These are phyloP conservation scores for Catunica adiposa DNA, from an alignment of 2,329 filamentous ascomycete genomes.

Conservation along the genomic window DNA sequence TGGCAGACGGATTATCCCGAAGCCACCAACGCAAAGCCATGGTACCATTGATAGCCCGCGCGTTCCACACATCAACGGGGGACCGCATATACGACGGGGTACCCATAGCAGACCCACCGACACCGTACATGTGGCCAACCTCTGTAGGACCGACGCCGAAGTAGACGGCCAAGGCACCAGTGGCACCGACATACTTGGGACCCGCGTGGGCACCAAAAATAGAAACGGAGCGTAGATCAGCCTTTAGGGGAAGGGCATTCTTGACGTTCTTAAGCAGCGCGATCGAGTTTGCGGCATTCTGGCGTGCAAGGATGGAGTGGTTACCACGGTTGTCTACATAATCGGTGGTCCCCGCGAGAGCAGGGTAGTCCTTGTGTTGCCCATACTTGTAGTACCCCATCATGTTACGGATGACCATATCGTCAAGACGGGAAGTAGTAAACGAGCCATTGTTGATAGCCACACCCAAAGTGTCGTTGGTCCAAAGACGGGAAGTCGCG, in stretches of 20 bases:
- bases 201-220: constrained; percentile 42
- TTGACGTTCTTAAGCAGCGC: constrained; percentile 58
- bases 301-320: constrained; percentile 30
- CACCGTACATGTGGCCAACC: constrained; percentile 38
- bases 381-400: constrained; percentile 33
- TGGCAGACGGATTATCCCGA: constrained; percentile 28
- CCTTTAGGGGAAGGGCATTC: constrained; percentile 39
- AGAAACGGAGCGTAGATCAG: constrained; percentile 38
- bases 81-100: constrained; percentile 31
- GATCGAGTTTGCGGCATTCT: constrained; percentile 35
- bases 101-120: constrained; percentile 33
- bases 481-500: constrained; percentile 55
- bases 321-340: constrained; percentile 32
- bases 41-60: constrained; percentile 35
- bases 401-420: constrained; percentile 38
- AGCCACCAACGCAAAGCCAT: constrained; percentile 41
- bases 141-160: constrained; percentile 46
- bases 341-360: constrained; percentile 29
- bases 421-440: constrained; percentile 25
- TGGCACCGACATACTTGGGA: constrained; percentile 27
- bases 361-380: constrained; percentile 31
- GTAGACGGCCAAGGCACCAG: constrained; percentile 44
- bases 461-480: constrained; percentile 25
- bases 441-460: constrained; percentile 33
- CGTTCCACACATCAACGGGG: constrained; percentile 37